Evolutionary conservation across 768 basidiomycete genomes (phyloP).

Genomic region (Artomyces pyxidatus): DNA sequence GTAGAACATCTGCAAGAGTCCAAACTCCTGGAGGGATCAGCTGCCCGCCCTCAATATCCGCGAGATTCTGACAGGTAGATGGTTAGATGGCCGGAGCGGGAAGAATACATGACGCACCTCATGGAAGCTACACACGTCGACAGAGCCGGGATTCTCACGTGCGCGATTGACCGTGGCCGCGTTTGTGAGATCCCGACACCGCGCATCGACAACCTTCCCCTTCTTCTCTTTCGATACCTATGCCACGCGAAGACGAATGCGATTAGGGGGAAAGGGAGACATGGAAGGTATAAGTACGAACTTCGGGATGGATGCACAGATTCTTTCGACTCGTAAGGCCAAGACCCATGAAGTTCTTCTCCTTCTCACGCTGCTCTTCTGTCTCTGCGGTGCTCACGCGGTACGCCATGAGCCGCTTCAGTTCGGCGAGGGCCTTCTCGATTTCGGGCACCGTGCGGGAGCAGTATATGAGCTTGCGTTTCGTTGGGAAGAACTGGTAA

Average conservation of each 20-base stretch:
- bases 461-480: slow-evolving; percentile 94
- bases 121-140: slow-evolving; percentile 90
- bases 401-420: slow-evolving; percentile 91
- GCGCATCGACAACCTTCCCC: slow-evolving; percentile 92
- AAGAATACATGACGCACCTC: slow-evolving; percentile 51
- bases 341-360: slow-evolving; percentile 76
- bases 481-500: slow-evolving; percentile 78
- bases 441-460: slow-evolving; percentile 99
- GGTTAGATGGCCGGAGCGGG: not conserved
- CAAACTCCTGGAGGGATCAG: slow-evolving; percentile 82
- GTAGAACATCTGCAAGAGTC: slow-evolving; percentile 89
- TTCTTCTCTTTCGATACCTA: slow-evolving; percentile 98
- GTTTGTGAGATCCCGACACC: slow-evolving; percentile 93
- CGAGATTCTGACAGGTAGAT: slow-evolving; percentile 55
- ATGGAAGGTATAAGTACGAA: no score
- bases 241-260: no score
- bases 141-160: slow-evolving; percentile 78
- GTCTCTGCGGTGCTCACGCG: slow-evolving; percentile 66
- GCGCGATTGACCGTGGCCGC: slow-evolving; percentile 77
- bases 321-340: slow-evolving; percentile 96
- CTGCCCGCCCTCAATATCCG: slow-evolving; percentile 71
- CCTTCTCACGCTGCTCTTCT: slow-evolving; percentile 67
- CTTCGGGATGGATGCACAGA: slow-evolving; percentile 91
- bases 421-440: slow-evolving; percentile 92
- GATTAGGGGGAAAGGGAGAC: no score